Percentiles rank a stretch among this genome's conserved stretches.
Conservation (phyloP, 176 grass and related monocot genomes). For the Juncus effusus region DNA sequence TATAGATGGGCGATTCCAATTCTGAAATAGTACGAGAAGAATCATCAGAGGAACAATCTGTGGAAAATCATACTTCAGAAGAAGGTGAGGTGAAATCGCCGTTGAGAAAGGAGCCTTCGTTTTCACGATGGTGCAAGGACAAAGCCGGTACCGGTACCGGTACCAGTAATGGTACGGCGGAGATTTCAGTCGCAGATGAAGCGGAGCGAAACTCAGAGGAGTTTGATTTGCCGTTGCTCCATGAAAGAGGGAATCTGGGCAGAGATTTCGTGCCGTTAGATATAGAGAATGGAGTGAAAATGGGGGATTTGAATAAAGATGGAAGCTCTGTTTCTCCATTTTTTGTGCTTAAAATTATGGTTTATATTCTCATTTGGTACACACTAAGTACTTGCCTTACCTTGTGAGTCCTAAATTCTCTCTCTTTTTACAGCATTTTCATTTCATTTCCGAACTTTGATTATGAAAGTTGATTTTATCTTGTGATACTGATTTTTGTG, state of each 20-base stretch:
- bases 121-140: constrained; percentile 87
- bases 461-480: constrained; percentile 1
- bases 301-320: constrained; percentile 16
- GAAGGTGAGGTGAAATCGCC: constrained; percentile 22
- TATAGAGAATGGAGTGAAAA: constrained; percentile 42
- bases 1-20: constrained; percentile 56
- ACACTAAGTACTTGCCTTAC: constrained; percentile 88
- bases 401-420: constrained; percentile 55
- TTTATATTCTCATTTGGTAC: constrained; percentile 80
- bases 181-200: constrained; percentile 26
- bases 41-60: constrained; percentile 16
- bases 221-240: constrained; percentile 67
- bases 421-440: constrained; percentile 4
- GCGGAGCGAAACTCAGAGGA: constrained; percentile 55
- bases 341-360: constrained; percentile 61
- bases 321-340: constrained; percentile 40
- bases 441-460: background rate
- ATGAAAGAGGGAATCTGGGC: constrained; percentile 15
- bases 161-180: background rate
- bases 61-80: constrained; percentile 18
- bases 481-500: constrained; percentile 18
- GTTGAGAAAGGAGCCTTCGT: constrained; percentile 85
- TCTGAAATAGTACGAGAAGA: constrained; percentile 14
- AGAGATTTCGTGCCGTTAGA: constrained; percentile 44
- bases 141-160: background rate